Evolutionary conservation across 169 alveolate genomes (phyloP).

Genomic region (Plasmodium billcollinsi): DNA sequence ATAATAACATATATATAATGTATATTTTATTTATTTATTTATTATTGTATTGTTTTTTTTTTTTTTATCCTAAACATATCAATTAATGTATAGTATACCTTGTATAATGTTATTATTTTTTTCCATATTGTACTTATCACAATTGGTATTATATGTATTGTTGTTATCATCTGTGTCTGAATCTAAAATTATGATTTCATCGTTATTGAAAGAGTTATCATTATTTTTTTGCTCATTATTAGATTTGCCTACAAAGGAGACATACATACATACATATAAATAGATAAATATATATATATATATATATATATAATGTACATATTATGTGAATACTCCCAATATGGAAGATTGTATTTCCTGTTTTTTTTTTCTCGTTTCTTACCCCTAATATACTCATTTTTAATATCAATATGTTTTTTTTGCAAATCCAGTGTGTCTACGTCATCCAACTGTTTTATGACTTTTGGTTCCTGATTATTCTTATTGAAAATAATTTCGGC

Average conservation of each 20-base stretch:
- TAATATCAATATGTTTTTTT: slow-evolving; percentile 30
- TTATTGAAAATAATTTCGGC: slow-evolving; percentile 57
- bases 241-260: slow-evolving; percentile 13
- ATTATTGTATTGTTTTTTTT: no score
- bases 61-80: neutral
- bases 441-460: slow-evolving; percentile 41
- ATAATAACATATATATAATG: neutral
- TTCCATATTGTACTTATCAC: slow-evolving; percentile 11
- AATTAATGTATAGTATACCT: slow-evolving; percentile 38
- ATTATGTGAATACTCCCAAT: neutral
- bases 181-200: slow-evolving; percentile 66
- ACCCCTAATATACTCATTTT: slow-evolving; percentile 45
- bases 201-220: slow-evolving; percentile 3
- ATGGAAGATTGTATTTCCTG: neutral
- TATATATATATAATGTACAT: neutral
- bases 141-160: neutral
- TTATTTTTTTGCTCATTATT: neutral
- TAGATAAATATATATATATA: slow-evolving; percentile 7
- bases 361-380: neutral
- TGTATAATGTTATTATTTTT: slow-evolving; percentile 26
- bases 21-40: no score
- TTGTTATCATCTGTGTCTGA: slow-evolving; percentile 60
- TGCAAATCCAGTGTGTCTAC: slow-evolving; percentile 4
- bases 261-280: neutral
- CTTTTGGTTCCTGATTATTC: slow-evolving; percentile 14